A percentile compares a stretch with the other conserved stretches of the same genome.
phyloP scores from a whole-genome alignment of 495 filamentous ascomycete species.

The Hyaloscypha bicolor region DNA sequence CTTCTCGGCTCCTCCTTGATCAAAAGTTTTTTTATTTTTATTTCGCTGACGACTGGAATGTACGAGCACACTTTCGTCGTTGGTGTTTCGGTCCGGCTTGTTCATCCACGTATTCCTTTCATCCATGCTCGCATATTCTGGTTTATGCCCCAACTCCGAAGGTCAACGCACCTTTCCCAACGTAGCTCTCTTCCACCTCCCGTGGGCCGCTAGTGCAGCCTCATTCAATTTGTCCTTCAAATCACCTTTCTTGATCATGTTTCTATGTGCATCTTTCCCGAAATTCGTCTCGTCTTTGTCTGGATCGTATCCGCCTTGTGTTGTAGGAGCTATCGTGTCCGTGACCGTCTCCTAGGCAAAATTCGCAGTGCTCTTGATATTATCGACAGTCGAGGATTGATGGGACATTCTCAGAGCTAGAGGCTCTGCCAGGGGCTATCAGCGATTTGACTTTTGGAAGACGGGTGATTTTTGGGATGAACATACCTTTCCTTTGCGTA shows the following conservation, averaged over 20 bases:
- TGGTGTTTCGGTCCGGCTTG: not conserved
- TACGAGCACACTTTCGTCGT: slow-evolving; percentile 15
- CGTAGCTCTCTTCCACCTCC: slow-evolving; percentile 2
- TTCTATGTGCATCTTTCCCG: slow-evolving; percentile 23
- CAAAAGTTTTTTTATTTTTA: slow-evolving; percentile 6
- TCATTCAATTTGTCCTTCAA: slow-evolving; percentile 27
- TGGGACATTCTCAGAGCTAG: slow-evolving; percentile 14
- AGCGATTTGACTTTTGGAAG: too few relatives aligned
- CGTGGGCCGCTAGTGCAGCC: slow-evolving; percentile 15
- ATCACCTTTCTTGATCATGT: slow-evolving; percentile 25
- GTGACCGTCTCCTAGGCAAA: slow-evolving; percentile 1
- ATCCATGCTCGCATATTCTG: too few relatives aligned
- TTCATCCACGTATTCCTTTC: not conserved
- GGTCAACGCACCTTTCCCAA: slow-evolving; percentile 25
- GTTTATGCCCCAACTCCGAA: too few relatives aligned
- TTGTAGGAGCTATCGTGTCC: not conserved
- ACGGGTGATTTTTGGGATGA: too few relatives aligned
- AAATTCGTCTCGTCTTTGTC: slow-evolving; percentile 23
- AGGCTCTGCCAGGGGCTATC: too few relatives aligned
- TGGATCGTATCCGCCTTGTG: slow-evolving; percentile 4
- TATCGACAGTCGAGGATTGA: slow-evolving; percentile 20
- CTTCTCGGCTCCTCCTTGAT: slow-evolving; percentile 10
- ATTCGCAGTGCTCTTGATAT: slow-evolving; percentile 13
- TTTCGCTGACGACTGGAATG: slow-evolving; percentile 15
- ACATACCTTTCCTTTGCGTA: too few relatives aligned